A percentile compares a stretch with the other conserved stretches of the same genome.
Evolutionary conservation across 495 filamentous ascomycete genomes (phyloP).

Genomic region (Podospora pseudopauciseta): DNA sequence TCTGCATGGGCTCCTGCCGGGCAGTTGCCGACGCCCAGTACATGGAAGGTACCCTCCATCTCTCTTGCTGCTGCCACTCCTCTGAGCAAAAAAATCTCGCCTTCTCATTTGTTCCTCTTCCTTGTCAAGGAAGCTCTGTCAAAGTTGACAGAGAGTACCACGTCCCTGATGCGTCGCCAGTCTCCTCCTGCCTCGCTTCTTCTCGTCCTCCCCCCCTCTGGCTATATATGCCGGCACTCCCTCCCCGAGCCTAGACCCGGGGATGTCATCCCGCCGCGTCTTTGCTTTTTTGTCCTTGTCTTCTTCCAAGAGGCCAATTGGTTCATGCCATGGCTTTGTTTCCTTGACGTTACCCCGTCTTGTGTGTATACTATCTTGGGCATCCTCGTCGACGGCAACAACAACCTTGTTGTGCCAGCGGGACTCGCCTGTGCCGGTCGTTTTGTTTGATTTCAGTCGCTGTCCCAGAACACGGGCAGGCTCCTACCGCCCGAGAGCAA

Average conservation of each 20-base stretch:
- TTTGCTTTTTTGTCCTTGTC: constrained; percentile 36
- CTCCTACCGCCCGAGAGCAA: constrained; percentile 20
- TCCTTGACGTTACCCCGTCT: constrained; percentile 32
- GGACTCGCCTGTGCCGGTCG: constrained; percentile 33
- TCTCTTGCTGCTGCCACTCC: constrained; percentile 7
- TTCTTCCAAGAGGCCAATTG: constrained; percentile 34
- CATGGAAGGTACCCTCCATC: constrained; percentile 18
- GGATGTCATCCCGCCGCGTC: constrained; percentile 32
- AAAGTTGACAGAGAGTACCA: constrained; percentile 15
- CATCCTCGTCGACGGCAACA: constrained; percentile 18
- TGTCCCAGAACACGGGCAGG: constrained; percentile 22
- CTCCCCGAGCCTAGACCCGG: constrained; percentile 41
- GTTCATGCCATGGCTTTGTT: constrained; percentile 42
- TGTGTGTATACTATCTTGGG: constrained; percentile 23
- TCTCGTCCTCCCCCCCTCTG: constrained; percentile 19
- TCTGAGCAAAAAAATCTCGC: constrained; percentile 4
- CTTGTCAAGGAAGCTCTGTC: constrained; percentile 7
- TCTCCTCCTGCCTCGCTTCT: constrained; percentile 18
- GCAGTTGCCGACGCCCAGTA: constrained; percentile 16
- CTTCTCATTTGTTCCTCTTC: constrained; percentile 11
- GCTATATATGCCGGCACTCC: constrained; percentile 45
- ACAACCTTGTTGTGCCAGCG: constrained; percentile 22
- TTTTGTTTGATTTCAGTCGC: constrained; percentile 24
- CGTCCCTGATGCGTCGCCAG: constrained; percentile 15
- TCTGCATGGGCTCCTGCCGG: constrained; percentile 18